Percentiles rank a stretch among this genome's conserved stretches.
These are phyloP conservation scores for Parastagonospora avenae DNA, from an alignment of 2,329 filamentous ascomycete species.

Conservation along the genomic window DNA sequence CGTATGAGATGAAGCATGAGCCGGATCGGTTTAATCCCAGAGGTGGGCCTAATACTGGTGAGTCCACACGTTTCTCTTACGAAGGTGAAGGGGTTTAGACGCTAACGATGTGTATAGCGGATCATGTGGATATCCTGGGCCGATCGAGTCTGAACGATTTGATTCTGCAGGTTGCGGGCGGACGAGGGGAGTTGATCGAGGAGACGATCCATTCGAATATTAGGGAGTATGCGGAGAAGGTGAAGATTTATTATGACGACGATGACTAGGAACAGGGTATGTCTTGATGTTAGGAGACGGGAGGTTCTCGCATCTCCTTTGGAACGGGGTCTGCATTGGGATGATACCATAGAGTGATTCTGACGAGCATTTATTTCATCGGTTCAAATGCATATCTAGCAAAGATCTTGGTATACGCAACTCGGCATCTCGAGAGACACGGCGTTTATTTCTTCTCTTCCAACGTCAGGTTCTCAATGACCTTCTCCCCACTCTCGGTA, in stretches of 20 bases:
- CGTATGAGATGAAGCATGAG: conserved; percentile 96
- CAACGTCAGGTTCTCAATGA: conserved; percentile 39
- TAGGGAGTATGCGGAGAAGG: conserved; percentile 70
- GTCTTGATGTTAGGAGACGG: not conserved
- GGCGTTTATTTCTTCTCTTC: conserved; percentile 31
- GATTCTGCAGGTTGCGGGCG: conserved; percentile 83
- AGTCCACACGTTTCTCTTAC: conserved; percentile 14
- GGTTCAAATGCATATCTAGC: not conserved
- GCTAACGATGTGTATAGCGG: conserved; percentile 57
- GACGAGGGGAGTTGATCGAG: conserved; percentile 78
- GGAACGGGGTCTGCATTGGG: not conserved
- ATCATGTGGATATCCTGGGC: conserved; percentile 96
- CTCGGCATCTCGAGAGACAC: not conserved
- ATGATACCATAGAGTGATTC: conserved; percentile 16
- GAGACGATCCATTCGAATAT: conserved; percentile 84
- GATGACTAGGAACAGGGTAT: not conserved
- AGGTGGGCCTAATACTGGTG: conserved; percentile 68
- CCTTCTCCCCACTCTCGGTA: conserved; percentile 40
- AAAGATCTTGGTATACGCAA: not conserved
- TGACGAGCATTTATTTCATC: not conserved
- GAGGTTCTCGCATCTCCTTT: not conserved
- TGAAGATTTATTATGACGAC: conserved; percentile 16
- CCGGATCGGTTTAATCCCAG: conserved; percentile 89
- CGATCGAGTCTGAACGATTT: conserved; percentile 88
- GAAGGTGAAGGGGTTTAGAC: not conserved